Base-by-base conservation (phyloP, 129 eudicot genomes). In the Cynara cardunculus region DNA sequence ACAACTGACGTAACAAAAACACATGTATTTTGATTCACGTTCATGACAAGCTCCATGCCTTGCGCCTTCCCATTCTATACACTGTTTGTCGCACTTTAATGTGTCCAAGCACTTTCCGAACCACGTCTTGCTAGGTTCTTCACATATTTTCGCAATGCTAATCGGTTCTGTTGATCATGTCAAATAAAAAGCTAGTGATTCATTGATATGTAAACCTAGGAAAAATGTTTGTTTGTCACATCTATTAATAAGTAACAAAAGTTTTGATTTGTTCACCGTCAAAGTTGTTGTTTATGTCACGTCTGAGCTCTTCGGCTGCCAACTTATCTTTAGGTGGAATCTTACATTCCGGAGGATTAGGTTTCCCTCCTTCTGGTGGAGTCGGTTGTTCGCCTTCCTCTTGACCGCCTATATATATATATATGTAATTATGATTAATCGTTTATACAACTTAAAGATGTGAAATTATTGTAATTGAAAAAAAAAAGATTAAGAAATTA, bases 1-100 rank as follows among this genome's bases (percentile, higher is more conserved):
- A 71, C 83, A 79, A 14, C 59, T 39, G 7, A 18, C 73, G 73
- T 80, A 80, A 41, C 84, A 80, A 73, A 61, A 80, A 19, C 84
- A 80, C 79, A 80, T 80, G 72, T 61, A n/a, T 62, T 35, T 37
- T 4, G 73, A 5, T 56, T 73, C 84, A 39, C 44, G 73, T 73
- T 62, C 31, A 25, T 72, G 79, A 35, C 84, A 80, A 10, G 73
- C 73, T 80, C 84, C 84, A 73, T 72, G 73, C 44, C 39, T 34
- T 61, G 78, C 84, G 6, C 25, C 66, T 5, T 80, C 84, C 84
- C 84, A 61, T 2, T 73, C 65, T 37, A 32, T 72, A 31, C 84
- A 80, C 3, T 69, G 31, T 4, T 37, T 10, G 46, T 80, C 73
- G 28, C 79, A 80, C 31, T 24, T 73, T 0, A 1, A 22, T 1